phyloP scores from a whole-genome alignment of 1,284 basidiomycete species.

The Apiotrichum porosum region DNA sequence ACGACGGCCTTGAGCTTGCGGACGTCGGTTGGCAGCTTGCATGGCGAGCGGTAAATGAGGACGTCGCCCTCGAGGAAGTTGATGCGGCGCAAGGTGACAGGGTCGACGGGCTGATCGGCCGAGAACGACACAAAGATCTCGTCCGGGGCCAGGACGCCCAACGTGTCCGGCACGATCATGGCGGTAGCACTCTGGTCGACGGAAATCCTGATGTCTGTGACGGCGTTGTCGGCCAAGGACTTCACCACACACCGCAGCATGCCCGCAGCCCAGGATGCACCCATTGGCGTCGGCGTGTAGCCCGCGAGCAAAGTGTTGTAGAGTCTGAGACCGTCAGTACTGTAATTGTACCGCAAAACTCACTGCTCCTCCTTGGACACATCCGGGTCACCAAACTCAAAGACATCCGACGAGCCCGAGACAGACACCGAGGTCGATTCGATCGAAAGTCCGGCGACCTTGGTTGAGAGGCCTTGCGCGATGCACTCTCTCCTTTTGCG shows the following conservation, averaged over 20 bases:
- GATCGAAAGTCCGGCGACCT: slow-evolving; percentile 24
- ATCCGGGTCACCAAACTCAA: background rate
- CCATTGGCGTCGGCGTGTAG: slow-evolving; percentile 11
- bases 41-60: slow-evolving; percentile 32
- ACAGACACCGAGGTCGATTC: background rate
- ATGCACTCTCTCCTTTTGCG: slow-evolving; percentile 19
- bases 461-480: slow-evolving; percentile 16
- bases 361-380: background rate
- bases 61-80: slow-evolving; percentile 26
- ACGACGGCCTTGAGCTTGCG: slow-evolving; percentile 33
- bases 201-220: slow-evolving; percentile 24
- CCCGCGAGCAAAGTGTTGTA: slow-evolving; percentile 16
- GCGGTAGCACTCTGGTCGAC: slow-evolving; percentile 30
- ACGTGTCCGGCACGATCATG: slow-evolving; percentile 38
- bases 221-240: slow-evolving; percentile 13
- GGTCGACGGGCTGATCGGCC: slow-evolving; percentile 17
- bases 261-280: slow-evolving; percentile 11
- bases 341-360: slow-evolving; percentile 19
- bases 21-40: slow-evolving; percentile 41
- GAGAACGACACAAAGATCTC: slow-evolving; percentile 35
- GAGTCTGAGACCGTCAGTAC: slow-evolving; percentile 1
- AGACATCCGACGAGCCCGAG: background rate
- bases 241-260: slow-evolving; percentile 29
- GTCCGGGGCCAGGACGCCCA: slow-evolving; percentile 27
- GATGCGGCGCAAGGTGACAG: slow-evolving; percentile 18